Evolutionary conservation across 2,329 filamentous ascomycete species (phyloP), one percentile per base, ranked within the genome.

Genomic region (Hymenoscyphus repandus): DNA sequence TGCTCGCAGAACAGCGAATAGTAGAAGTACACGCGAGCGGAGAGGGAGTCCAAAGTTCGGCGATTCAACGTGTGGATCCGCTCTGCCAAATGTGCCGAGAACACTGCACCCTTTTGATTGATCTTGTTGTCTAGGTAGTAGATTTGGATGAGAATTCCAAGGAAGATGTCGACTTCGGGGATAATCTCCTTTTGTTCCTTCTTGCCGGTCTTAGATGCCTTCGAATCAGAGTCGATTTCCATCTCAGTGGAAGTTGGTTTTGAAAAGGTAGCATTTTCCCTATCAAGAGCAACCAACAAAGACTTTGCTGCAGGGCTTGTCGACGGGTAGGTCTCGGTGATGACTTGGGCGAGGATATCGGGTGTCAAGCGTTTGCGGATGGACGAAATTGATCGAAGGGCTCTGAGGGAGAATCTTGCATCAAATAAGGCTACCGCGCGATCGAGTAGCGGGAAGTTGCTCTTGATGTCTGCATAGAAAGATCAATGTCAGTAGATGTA

Each of bases 1-100:
- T 95, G 85, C 77, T 99, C 93, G 73, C 86, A 90, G 76, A 97
- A 97, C 62, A 97, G 78, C 20, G 90, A 90, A 73, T 90, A 96
- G 77, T 99, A 99, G 73, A 96, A 97, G 78, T 96, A 99, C 57
- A 92, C 90, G 71, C 95, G 95, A 58, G 92, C 90, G 52, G 91
- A 88, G 52, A 99, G 82, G 45, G 91, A 90, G 70, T 99, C 93
- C 56, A 99, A 76, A 20, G 93, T 97, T 62, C 93, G 85, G 56
- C 93, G 87, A 76, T 99, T 99, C 67, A 95, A 78, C 47, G 83
- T 79, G 64, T 95, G 90, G 68, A 97, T 85, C 66, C 86, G 86
- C 66, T 92, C 88, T 46, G 90, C 83, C 48, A 99, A 78, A 62
- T 83, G 82, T 59, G 82, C 82, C 30, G 93, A 97, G 72, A 97